A percentile compares a stretch with the other conserved stretches of the same genome.
These are phyloP conservation scores for Peronospora farinosa DNA, from an alignment of 352 stramenopile species.

Conservation along the genomic window DNA sequence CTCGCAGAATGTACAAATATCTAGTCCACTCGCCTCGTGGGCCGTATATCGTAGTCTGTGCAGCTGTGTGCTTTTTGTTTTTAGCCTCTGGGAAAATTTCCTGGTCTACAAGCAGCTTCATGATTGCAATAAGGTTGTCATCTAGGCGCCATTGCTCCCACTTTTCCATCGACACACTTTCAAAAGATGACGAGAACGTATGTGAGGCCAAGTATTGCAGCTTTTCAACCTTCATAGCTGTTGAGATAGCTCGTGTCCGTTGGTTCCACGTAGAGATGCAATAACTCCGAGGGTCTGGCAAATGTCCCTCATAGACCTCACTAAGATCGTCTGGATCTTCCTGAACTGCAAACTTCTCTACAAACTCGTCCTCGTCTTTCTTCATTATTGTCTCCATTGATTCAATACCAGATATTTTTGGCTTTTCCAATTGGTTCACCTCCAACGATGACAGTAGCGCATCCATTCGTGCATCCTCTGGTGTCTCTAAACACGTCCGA, in stretches of 20 bases:
- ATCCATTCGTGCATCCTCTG: conserved; percentile 13
- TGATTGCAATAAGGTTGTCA: conserved; percentile 30
- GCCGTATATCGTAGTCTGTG: conserved; percentile 21
- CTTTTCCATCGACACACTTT: conserved; percentile 35
- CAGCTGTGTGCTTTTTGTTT: background rate
- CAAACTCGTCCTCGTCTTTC: conserved; percentile 11
- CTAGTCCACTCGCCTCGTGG: conserved; percentile 42
- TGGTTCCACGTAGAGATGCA: conserved; percentile 4
- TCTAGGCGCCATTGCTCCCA: conserved; percentile 46
- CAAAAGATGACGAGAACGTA: conserved; percentile 51
- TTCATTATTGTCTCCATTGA: background rate
- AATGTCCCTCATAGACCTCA: conserved; percentile 49
- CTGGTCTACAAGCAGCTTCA: conserved; percentile 18
- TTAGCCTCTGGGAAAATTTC: background rate
- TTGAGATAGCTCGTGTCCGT: background rate
- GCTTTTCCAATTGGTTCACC: background rate
- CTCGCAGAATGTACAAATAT: conserved; percentile 52
- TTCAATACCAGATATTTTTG: background rate
- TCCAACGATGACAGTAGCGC: conserved; percentile 25
- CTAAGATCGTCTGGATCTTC: conserved; percentile 61
- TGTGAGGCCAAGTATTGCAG: conserved; percentile 31
- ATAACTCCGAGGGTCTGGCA: conserved; percentile 6
- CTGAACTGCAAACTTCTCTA: conserved; percentile 39
- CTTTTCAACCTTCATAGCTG: conserved; percentile 17
- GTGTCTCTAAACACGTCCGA: conserved; percentile 24